Conservation (phyloP, 768 basidiomycete species). For the Floccularia luteovirens region DNA sequence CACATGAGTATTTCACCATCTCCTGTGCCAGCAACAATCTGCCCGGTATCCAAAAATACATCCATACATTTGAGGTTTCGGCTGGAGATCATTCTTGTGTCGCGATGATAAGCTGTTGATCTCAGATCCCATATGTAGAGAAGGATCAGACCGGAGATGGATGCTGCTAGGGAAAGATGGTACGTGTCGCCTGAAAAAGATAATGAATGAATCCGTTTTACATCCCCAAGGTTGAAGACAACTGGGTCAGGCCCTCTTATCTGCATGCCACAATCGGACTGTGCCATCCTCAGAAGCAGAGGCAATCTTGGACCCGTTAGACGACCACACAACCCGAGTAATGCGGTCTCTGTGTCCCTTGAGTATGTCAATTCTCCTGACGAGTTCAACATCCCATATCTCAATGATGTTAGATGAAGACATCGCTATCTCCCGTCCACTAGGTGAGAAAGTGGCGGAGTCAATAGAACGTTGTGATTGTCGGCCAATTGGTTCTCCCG, state of each 20-base stretch:
- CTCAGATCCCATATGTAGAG: neutral
- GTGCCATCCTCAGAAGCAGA: neutral
- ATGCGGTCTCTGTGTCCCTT: neutral
- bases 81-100: slow-evolving; percentile 1
- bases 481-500: neutral
- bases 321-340: neutral
- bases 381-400: neutral
- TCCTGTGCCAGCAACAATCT: neutral
- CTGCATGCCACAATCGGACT: neutral
- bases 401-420: neutral
- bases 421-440: neutral
- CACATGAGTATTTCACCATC: neutral
- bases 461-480: neutral
- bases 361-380: neutral
- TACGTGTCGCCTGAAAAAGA: slow-evolving; percentile 10
- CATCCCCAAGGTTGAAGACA: slow-evolving; percentile 7
- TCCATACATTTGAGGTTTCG: too few species aligned
- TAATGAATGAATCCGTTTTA: slow-evolving; percentile 3
- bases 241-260: neutral
- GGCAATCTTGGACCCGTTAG: neutral
- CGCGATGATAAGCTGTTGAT: neutral
- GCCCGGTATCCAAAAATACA: too few species aligned
- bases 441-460: neutral
- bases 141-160: neutral
- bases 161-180: slow-evolving; percentile 5